A percentile compares a stretch with the other conserved stretches of the same genome.
Evolutionary conservation across 2,329 filamentous ascomycete species (phyloP).

Genomic region (Colletotrichum costaricense): DNA sequence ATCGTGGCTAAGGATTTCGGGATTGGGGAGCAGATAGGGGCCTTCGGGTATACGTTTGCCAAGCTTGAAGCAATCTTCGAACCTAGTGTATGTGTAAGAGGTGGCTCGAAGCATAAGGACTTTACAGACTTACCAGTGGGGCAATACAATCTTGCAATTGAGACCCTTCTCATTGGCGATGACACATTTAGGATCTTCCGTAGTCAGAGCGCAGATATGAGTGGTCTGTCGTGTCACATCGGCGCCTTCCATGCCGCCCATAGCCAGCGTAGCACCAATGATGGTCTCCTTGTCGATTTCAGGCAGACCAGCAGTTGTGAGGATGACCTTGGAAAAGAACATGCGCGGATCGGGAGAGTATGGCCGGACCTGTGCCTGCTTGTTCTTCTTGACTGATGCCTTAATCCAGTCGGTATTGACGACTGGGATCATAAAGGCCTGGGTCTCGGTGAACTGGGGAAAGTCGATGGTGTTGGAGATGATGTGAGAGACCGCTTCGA

Average conservation of each 20-base stretch:
- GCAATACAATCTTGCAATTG: conserved; percentile 85
- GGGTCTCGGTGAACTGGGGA: conserved; percentile 81
- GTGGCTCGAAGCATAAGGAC: background rate
- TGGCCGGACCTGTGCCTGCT: conserved; percentile 81
- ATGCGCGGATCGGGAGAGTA: conserved; percentile 92
- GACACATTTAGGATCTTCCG: conserved; percentile 78
- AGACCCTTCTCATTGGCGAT: conserved; percentile 72
- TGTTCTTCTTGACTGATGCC: conserved; percentile 74
- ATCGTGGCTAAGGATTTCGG: conserved; percentile 78
- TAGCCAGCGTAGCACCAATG: conserved; percentile 85
- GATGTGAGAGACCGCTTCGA: conserved; percentile 65
- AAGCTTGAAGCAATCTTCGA: conserved; percentile 95
- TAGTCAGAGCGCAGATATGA: conserved; percentile 85
- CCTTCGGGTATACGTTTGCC: conserved; percentile 90
- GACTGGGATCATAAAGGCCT: conserved; percentile 84
- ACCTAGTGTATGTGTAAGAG: conserved; percentile 66
- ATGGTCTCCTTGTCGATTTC: conserved; percentile 91
- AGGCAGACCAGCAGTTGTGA: conserved; percentile 88
- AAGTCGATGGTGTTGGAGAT: conserved; percentile 87
- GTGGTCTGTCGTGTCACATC: conserved; percentile 81
- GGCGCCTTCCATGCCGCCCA: conserved; percentile 85
- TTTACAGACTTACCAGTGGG: conserved; percentile 76
- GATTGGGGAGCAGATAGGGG: conserved; percentile 87
- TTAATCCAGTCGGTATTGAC: conserved; percentile 86
- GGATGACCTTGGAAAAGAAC: conserved; percentile 86